Evolutionary conservation across 306 rosid species (phyloP), one percentile per base, ranked within the genome.

Genomic region (Lagenaria siceraria): DNA sequence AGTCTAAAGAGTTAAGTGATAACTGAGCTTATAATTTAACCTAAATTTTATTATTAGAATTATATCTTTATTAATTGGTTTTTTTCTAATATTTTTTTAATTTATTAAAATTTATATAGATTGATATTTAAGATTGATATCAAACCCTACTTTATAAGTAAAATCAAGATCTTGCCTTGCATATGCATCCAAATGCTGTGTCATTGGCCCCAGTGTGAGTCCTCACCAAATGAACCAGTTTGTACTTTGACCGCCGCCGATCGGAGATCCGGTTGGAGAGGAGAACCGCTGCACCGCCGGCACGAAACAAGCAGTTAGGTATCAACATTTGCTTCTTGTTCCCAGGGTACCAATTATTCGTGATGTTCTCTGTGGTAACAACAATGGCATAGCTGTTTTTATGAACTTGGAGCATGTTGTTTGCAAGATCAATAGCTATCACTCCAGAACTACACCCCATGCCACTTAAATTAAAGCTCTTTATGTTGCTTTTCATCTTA

Each of bases 401-500:
- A 43, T 89, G 85, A 78, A 87, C 80, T 22, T 87, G 89, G 36
- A 89, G 84, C 90, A 89, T 75, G n/a, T 87, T 88, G 42, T 83
- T 86, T 0, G 92, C 89, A 1, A 87, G 82, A 85, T 89, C 89
- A 48, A 89, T 74, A 0, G 92, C 88, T 29, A 85, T 86, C 15
- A 88, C 78, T 14, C 92, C 85, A 9, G 92, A 86, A 40, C 92
- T 89, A 29, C 90, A 89, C 25, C 92, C 90, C 90, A 89, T 89
- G 0, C 90, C 87, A 6, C 89, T 87, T 2, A 88, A 63, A 27
- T 86, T 88, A 42, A 80, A 88, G 61, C 85, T 85, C 13, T 56
- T 81, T 0, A 86, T 49, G 14, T 86, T 83, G 25, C 85, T 79
- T 46, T 84, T 63, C 33, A 83, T 25, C 76, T 88, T 88, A 33